Evolutionary conservation across 768 basidiomycete species (phyloP).

Genomic region (Boletales sp.): DNA sequence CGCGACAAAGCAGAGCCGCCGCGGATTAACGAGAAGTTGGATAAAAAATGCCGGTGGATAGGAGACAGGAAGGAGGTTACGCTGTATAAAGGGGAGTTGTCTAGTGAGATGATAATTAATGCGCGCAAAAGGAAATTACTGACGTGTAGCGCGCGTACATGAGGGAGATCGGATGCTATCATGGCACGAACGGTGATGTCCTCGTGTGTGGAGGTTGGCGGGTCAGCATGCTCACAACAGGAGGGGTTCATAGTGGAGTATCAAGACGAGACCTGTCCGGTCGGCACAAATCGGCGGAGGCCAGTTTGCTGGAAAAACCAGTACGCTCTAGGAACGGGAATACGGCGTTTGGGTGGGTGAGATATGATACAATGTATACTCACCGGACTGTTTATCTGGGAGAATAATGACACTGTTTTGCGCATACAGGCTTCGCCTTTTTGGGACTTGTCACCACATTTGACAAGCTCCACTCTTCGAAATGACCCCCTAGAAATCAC

Average conservation of each 20-base stretch:
- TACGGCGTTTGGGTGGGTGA: too few relatives aligned
- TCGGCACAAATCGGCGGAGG: conserved; percentile 19
- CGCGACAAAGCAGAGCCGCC: conserved; percentile 29
- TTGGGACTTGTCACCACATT: too few relatives aligned
- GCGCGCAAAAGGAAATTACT: not conserved
- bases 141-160: conserved; percentile 26
- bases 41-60: conserved; percentile 31
- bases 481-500: too few relatives aligned
- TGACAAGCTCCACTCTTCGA: too few relatives aligned
- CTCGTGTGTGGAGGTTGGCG: conserved; percentile 1
- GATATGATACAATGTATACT: too few relatives aligned
- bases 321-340: too few relatives aligned
- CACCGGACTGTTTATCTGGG: too few relatives aligned
- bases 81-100: conserved; percentile 7
- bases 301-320: too few relatives aligned
- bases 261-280: not conserved
- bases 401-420: too few relatives aligned
- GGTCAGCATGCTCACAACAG: not conserved
- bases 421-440: too few relatives aligned
- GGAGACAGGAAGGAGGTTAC: conserved; percentile 22
- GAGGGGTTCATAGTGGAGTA: conserved; percentile 6
- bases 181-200: conserved; percentile 21
- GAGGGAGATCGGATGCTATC: conserved; percentile 27
- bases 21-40: conserved; percentile 28
- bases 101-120: conserved; percentile 2